Conservation (phyloP, 352 stramenopile genomes). For the Phytophthora cryptogea region DNA sequence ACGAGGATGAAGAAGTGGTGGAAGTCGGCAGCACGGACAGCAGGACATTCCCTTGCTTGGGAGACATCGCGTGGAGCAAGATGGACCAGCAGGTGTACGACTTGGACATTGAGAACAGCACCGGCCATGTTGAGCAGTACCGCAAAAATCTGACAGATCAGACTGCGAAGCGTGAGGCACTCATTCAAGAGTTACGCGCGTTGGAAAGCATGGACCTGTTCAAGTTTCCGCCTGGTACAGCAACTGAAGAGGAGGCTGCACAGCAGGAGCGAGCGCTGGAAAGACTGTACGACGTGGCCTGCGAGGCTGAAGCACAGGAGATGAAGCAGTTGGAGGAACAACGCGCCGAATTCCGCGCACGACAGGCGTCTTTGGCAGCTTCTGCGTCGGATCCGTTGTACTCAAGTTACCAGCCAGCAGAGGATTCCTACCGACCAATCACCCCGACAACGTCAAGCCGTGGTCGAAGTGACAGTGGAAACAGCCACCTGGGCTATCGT, state of each 20-base stretch:
- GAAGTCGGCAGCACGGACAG: slow-evolving; percentile 22
- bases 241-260: slow-evolving; percentile 33
- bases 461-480: slow-evolving; percentile 27
- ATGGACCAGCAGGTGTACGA: slow-evolving; percentile 85
- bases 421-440: slow-evolving; percentile 24
- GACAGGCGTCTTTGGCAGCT: slow-evolving; percentile 30
- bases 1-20: slow-evolving; percentile 15
- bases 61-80: slow-evolving; percentile 69
- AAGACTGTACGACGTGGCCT: slow-evolving; percentile 55
- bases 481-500: slow-evolving; percentile 32
- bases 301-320: slow-evolving; percentile 57
- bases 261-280: slow-evolving; percentile 57
- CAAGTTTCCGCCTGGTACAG: slow-evolving; percentile 39
- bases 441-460: slow-evolving; percentile 29
- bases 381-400: slow-evolving; percentile 39
- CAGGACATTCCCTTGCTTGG: slow-evolving; percentile 32
- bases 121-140: slow-evolving; percentile 80
- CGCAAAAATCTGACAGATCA: slow-evolving; percentile 73
- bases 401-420: slow-evolving; percentile 21
- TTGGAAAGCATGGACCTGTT: slow-evolving; percentile 59
- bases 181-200: slow-evolving; percentile 54
- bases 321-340: slow-evolving; percentile 58
- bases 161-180: slow-evolving; percentile 57
- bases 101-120: slow-evolving; percentile 70
- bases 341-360: slow-evolving; percentile 42